Evolutionary conservation across 805 yeast species (phyloP), one percentile per base, ranked within the genome.

Genomic region (Sporopachydermia quercuum): DNA sequence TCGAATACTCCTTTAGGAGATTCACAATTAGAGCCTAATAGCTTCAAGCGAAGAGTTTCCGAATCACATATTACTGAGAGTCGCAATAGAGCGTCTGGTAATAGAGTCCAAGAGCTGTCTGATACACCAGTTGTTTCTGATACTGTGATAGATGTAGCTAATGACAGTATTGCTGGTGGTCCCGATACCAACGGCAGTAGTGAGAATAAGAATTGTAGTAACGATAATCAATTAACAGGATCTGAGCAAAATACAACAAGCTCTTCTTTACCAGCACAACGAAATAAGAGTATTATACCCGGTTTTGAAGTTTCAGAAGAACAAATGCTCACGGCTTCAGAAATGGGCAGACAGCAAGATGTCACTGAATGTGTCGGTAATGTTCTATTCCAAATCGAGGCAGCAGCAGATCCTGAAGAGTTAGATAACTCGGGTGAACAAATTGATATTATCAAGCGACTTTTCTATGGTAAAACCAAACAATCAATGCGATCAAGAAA

Each of bases 361-460:
- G 97, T 91, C 15, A 86, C 96, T 0, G 98, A 91, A 55, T 89
- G 97, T 57, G 86, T 89, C 51, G 94, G 87, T 41, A 91, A 91
- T 55, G 96, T 91, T 4, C 65, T 87, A 11, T 82, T 79, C 46
- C 97, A 89, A 55, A 62, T 91, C 30, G 96, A 89, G 54, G 83
- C 94, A 17, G 93, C 95, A 0, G 66, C 82, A 42, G 75, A 70
- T 39, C 93, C 95, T 0, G 65, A 65, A 13, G 56, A 57, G 1
- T 52, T 78, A 37, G 93, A 81, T 39, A 68, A 60, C 1, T 65
- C 60, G 17, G 87, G 86, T 49, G 97, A 89, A 54, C 96, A 89
- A 52, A 58, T 68, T 40, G 98, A 91, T 56, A 54, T 84, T 18
- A 68, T 91, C 35, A 89, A 87, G 50, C 64, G 71, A 19, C 61